Percentiles rank a stretch among this genome's conserved stretches.
Conservation (phyloP, 2,329 filamentous ascomycete species). For the Talaromyces sp. region DNA sequence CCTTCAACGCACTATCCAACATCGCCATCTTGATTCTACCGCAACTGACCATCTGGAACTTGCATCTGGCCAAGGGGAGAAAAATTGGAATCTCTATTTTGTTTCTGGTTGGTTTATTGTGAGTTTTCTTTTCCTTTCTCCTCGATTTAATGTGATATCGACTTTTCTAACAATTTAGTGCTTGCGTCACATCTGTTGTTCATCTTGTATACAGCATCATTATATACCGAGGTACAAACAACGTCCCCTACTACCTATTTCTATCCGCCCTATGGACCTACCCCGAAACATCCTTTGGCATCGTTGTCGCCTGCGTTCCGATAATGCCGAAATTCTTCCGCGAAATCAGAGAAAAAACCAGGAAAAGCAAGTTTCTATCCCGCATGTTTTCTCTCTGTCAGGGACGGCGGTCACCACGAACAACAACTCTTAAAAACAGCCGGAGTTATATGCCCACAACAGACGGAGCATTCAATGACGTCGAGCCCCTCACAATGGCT, state of each 20-base stretch:
- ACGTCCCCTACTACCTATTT: background rate
- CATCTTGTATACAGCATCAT: background rate
- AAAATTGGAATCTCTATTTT: background rate
- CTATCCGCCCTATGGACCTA: background rate
- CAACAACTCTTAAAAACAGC: background rate
- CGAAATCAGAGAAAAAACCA: background rate
- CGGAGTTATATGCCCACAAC: background rate
- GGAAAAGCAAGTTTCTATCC: background rate
- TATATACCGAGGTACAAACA: background rate
- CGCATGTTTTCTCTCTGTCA: background rate
- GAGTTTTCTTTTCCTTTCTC: background rate
- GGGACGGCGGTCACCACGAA: no score
- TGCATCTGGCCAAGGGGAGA: background rate
- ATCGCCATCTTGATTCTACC: slow-evolving; percentile 2
- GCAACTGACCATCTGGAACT: slow-evolving; percentile 1
- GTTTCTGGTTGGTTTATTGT: slow-evolving; percentile 3
- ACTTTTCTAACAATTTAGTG: background rate
- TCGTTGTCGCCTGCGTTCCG: background rate
- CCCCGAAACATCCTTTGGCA: background rate
- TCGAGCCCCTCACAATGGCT: background rate
- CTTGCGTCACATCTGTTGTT: background rate
- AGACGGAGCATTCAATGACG: background rate
- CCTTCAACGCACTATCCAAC: background rate
- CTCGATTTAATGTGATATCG: background rate
- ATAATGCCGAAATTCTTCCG: background rate